These are phyloP conservation scores for Pseudodiploospora longispora DNA, from an alignment of 2,329 filamentous ascomycete species.

Conservation along the genomic window DNA sequence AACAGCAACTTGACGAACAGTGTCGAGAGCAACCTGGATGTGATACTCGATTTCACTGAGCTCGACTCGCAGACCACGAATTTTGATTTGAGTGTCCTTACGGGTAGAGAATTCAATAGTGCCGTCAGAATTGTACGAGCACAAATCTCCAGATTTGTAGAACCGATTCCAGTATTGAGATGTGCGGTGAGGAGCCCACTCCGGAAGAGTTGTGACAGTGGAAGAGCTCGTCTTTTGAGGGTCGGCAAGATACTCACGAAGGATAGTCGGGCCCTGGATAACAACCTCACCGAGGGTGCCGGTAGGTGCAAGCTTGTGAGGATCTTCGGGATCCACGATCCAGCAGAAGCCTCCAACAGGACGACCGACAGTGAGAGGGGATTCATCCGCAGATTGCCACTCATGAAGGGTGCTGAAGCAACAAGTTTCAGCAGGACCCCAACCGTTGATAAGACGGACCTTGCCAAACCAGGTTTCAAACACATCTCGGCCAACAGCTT, in stretches of 20 bases:
- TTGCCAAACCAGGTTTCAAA: constrained; percentile 9
- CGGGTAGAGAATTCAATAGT: constrained; percentile 6
- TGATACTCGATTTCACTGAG: constrained; percentile 10
- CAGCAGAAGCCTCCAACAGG: constrained; percentile 7
- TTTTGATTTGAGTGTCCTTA: constrained; percentile 6
- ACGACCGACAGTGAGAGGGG: constrained; percentile 6
- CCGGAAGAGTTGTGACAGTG: background rate
- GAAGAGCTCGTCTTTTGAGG: background rate
- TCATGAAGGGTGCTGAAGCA: constrained; percentile 7
- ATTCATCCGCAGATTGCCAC: constrained; percentile 3
- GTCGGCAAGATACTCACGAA: constrained; percentile 8
- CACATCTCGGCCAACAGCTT: constrained; percentile 4
- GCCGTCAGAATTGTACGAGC: constrained; percentile 5
- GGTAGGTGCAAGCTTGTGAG: constrained; percentile 2
- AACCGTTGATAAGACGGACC: constrained; percentile 12
- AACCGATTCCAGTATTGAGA: constrained; percentile 1
- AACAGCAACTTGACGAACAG: constrained; percentile 3
- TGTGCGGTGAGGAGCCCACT: constrained; percentile 5
- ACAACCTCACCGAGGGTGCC: constrained; percentile 7
- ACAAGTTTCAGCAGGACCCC: constrained; percentile 13
- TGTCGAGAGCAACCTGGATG: background rate
- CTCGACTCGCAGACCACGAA: constrained; percentile 4
- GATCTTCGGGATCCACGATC: constrained; percentile 6
- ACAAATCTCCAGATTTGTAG: constrained; percentile 6
- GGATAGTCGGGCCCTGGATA: constrained; percentile 5